Conservation (phyloP, 495 filamentous ascomycete species). For the Darksidea phi region DNA sequence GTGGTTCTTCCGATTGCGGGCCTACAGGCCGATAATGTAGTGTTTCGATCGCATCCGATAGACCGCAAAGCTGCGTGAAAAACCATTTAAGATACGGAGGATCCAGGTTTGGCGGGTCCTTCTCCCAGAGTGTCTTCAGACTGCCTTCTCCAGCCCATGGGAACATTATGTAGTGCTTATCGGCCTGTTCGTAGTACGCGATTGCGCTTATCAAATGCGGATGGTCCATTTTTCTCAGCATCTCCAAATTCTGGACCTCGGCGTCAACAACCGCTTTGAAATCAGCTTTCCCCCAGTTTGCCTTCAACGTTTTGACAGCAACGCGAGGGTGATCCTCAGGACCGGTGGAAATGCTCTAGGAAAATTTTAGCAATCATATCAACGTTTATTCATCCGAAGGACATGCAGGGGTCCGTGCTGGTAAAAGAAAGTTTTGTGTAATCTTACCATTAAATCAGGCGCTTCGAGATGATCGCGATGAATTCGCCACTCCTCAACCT, state of each 20-base stretch:
- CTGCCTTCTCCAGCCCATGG: slow-evolving; percentile 13
- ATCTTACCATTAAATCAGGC: neutral
- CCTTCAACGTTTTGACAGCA: slow-evolving; percentile 4
- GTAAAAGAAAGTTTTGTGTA: neutral
- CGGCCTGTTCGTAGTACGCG: neutral
- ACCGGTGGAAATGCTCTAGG: neutral
- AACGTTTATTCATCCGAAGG: too few species aligned
- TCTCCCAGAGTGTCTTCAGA: slow-evolving; percentile 5
- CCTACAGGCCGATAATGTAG: neutral
- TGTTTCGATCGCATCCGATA: neutral
- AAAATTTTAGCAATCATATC: too few species aligned
- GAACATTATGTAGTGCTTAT: slow-evolving; percentile 6
- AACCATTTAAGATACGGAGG: neutral
- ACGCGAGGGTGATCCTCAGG: slow-evolving; percentile 4
- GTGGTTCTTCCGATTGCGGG: too few species aligned
- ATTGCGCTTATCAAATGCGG: slow-evolving; percentile 11
- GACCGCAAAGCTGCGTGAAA: slow-evolving; percentile 10
- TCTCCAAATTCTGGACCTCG: neutral
- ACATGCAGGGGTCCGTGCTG: too few species aligned
- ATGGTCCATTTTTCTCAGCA: neutral
- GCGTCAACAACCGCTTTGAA: neutral
- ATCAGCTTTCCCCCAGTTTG: neutral
- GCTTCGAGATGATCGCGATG: slow-evolving; percentile 12
- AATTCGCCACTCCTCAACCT: slow-evolving; percentile 3
- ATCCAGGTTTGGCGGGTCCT: neutral